A percentile compares a stretch with the other conserved stretches of the same genome.
These are phyloP conservation scores for Fusarium bactridioides DNA, from an alignment of 2,329 filamentous ascomycete genomes.

Conservation along the genomic window DNA sequence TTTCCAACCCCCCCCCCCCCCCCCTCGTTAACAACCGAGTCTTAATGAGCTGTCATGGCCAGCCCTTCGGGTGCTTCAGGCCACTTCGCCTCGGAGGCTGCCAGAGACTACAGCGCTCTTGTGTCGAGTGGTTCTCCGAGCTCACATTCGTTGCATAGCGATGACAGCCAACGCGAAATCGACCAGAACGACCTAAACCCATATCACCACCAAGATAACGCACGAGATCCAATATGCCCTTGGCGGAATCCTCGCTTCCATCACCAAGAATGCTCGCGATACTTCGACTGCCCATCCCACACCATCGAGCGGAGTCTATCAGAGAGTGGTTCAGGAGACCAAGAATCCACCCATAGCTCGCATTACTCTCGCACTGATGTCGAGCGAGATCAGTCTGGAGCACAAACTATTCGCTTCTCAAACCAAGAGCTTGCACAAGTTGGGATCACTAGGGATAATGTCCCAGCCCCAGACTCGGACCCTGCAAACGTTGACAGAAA, in stretches of 20 bases:
- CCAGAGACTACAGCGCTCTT: conserved; percentile 20
- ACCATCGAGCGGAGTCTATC: conserved; percentile 50
- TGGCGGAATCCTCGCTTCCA: conserved; percentile 51
- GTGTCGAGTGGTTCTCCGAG: conserved; percentile 33
- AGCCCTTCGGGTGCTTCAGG: conserved; percentile 34
- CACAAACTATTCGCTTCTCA: conserved; percentile 19
- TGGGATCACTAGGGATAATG: background rate
- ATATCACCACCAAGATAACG: background rate
- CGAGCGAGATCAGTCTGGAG: background rate
- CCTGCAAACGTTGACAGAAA: conserved; percentile 2
- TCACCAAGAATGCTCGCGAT: conserved; percentile 56
- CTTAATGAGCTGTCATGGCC: conserved; percentile 41
- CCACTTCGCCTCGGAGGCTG: conserved; percentile 28
- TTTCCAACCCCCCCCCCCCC: background rate
- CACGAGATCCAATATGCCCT: conserved; percentile 41
- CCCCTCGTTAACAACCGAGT: background rate
- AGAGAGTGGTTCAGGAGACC: conserved; percentile 33
- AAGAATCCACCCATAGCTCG: conserved; percentile 28
- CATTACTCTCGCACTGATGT: conserved; percentile 7
- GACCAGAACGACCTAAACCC: background rate
- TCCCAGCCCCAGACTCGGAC: background rate
- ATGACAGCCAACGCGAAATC: conserved; percentile 24
- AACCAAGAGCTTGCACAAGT: conserved; percentile 25
- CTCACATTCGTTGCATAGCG: conserved; percentile 53
- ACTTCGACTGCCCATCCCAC: conserved; percentile 60